Evolutionary conservation across 805 yeast genomes (phyloP), one percentile per base, ranked within the genome.

Genomic region (Ogataea populi-albae): DNA sequence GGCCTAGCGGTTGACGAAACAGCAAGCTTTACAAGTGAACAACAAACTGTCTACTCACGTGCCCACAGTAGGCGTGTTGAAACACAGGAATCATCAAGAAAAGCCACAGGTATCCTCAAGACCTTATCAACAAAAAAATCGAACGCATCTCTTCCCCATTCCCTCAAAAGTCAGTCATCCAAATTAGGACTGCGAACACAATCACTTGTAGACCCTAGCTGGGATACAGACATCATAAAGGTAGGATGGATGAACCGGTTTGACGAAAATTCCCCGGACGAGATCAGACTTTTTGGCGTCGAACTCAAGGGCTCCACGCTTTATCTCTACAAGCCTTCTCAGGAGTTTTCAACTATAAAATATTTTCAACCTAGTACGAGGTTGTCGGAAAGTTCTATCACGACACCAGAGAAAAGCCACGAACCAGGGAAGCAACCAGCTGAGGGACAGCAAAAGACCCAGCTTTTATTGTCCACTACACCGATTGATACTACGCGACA

Each of bases 231-330:
- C 39, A 31, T 67, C 11, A 58, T 73, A 44, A 79, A 75, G 54
- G 62, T 65, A 1, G 81, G 81, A 4, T 81, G 86, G 86, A 45
- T 80, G 12, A 81, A 81, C 51, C 69, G 66, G 42, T 65, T 74
- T 2, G 57, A 59, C 21, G 52, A 50, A 17, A 32, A 40, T 20
- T 19, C 42, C 18, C 68, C 62, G 27, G 60, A 58, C 6, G 62
- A 61, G 20, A 46, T 71, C 57, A 62, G 72, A 40, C 56, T 86
- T 21, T 75, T 66, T 38, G 68, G 81, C 33, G 87, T 83, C 0
- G 86, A 79, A 50, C 62, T 88, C 38, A 75, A 71, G 48, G 95
- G 95, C 14, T 75, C 88, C 2, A 65, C 68, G 27, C 60, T 88
- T 34, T 66, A 69, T 35, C 57, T 88, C 12, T 84, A 74, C 64